Base-by-base conservation (phyloP, 75 land plant species). In the Adiantum capillusveneris region DNA sequence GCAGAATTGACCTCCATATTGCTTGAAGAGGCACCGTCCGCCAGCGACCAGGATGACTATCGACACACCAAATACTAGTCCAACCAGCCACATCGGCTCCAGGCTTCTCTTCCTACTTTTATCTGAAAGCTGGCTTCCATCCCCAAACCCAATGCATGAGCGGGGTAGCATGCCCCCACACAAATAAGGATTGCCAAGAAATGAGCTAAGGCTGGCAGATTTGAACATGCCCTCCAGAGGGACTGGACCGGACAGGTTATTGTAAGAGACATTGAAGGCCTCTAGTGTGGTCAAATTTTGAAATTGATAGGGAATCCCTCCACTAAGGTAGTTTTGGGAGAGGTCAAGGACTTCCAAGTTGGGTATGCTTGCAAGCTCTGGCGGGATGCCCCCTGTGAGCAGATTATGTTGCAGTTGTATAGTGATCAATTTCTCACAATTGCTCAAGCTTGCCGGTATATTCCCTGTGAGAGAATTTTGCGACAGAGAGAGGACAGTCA, bases 151-250 rank as follows among this genome's bases (percentile, higher is more conserved):
- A 44, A 19, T 27, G 70, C 86, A 79, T 0, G 75, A 64, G 43
- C 51, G 69, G 3, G 45, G 20, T 18, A 89, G 43, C 6, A 65
- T 34, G 0, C 63, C 80, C 11, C 98, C 98, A 44, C 99, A 95
- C 26, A 95, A 81, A 5, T 68, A 83, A 0, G 72, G 73, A 64
- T 95, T 93, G 22, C 98, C 98, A 18, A 41, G 61, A 46, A 93
- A 85, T 11, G 39, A 53, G 21, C 25, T 43, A 0, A 74, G 63
- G 25, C 27, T 37, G 9, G 57, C 43, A 31, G 81, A 74, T 56
- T 71, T 58, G 31, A 85, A 67, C 65, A 85, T 62, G 44, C 89
- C 89, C 22, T 82, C 77, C 2, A 19, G 11, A 9, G 96, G 96
- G 12, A 90, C 77, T 1, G 70, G 73, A 0, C 96, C 96, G 3